Evolutionary conservation across 1,284 basidiomycete genomes (phyloP), one percentile per base, ranked within the genome.

Genomic region (Schizopora paradoxa): DNA sequence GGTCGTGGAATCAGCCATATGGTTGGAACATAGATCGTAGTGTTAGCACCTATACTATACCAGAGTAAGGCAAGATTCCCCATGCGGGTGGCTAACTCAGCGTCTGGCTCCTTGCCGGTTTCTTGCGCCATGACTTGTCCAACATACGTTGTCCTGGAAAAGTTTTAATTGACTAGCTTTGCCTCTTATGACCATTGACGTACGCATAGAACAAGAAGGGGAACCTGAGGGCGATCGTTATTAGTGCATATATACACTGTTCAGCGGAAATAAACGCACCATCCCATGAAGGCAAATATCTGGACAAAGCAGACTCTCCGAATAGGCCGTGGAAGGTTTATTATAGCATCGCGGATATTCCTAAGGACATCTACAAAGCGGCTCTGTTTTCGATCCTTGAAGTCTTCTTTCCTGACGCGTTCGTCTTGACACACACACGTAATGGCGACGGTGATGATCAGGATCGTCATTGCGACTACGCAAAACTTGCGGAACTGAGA

Each of bases 401-500:
- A 60, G 32, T 66, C 59, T 39, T 63, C 64, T 40, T 75, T 69
- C 10, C 77, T 74, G 47, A 76, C 77, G 58, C 85, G 77, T 65
- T 95, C 91, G 54, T 86, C 75, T 50, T 91, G 88, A 25, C 68
- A 85, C 58, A 74, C 76, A 58, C 91, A 95, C 1, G 95, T 98
- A 39, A 91, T 79, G 73, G 79, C 85, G 14, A 98, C 91, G 1
- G 91, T 93, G 35, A 73, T 53, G 7, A 85, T 76, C 21, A 98
- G 79, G 41, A 94, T 78, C 29, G 86, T 55, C 51, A 95, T 80
- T 54, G 84, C 85, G 48, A 98, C 70, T 33, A 98, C 72, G 57
- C 92, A 95, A 59, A 99, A 91, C 62, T 95, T 95, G 54, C 95
- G 80, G 69, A 99, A 99, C 62, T 99, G 96, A 29, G 79, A 82